Percentiles rank a stretch among this genome's conserved stretches.
phyloP scores from a whole-genome alignment of 129 eudicot species.

The Mikania micrantha region DNA sequence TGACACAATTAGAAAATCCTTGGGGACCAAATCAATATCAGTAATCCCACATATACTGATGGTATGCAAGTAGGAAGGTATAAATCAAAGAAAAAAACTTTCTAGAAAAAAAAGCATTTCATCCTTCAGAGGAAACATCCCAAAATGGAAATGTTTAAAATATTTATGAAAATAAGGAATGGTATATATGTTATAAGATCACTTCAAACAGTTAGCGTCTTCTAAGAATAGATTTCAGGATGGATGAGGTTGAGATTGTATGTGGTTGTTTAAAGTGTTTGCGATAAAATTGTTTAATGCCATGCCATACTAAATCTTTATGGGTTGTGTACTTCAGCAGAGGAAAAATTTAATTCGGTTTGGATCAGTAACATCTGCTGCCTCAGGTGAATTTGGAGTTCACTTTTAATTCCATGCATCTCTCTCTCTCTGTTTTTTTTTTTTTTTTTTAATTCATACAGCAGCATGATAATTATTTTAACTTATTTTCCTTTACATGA shows the following conservation, averaged over 20 bases:
- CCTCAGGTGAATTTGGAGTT: conserved; percentile 44
- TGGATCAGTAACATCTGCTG: conserved; percentile 64
- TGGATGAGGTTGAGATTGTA: background rate
- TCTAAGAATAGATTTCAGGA: background rate
- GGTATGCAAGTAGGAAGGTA: background rate
- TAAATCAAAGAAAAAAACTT: background rate
- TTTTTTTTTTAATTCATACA: too few relatives aligned
- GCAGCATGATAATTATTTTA: background rate
- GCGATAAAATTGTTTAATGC: background rate
- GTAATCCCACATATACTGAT: background rate
- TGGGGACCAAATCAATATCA: background rate
- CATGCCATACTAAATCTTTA: conserved; percentile 7
- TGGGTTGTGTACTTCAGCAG: conserved; percentile 23
- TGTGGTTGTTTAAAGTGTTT: background rate
- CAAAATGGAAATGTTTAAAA: background rate
- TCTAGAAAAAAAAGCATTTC: background rate
- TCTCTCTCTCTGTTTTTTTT: too few relatives aligned
- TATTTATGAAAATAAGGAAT: background rate
- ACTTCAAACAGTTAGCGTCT: background rate
- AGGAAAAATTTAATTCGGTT: conserved; percentile 49
- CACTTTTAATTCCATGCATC: background rate
- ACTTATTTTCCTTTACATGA: background rate
- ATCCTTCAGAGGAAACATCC: background rate
- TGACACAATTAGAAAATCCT: background rate
- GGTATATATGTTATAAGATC: background rate